These are phyloP conservation scores for Chrysoporthe deuterocubensis DNA, from an alignment of 2,329 filamentous ascomycete genomes.

Conservation along the genomic window DNA sequence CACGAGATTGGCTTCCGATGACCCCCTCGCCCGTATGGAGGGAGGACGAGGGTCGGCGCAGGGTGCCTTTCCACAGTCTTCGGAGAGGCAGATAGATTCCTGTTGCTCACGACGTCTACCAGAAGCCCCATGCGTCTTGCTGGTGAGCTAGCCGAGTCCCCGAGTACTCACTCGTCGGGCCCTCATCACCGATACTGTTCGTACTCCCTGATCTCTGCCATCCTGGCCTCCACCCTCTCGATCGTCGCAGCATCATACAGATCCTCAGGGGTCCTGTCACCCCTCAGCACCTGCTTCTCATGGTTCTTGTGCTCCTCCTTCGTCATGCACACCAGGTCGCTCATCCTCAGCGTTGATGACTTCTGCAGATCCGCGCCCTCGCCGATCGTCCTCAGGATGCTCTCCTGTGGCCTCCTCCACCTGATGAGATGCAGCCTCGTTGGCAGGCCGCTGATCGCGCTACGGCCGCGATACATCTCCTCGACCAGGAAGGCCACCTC, in stretches of 20 bases:
- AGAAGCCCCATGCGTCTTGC: no score
- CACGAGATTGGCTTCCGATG: no score
- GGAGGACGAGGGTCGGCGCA: no score
- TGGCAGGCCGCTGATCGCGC: slow-evolving; percentile 78
- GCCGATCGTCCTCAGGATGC: slow-evolving; percentile 65
- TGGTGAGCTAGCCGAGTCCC: no score
- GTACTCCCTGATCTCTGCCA: slow-evolving; percentile 68
- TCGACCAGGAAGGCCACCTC: slow-evolving; percentile 90
- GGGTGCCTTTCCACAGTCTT: no score
- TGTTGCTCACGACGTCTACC: no score
- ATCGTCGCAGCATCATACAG: slow-evolving; percentile 74
- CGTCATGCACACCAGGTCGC: slow-evolving; percentile 86
- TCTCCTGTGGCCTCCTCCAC: slow-evolving; percentile 70
- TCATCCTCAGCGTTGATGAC: slow-evolving; percentile 67
- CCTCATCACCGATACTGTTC: slow-evolving; percentile 53
- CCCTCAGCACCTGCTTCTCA: slow-evolving; percentile 77
- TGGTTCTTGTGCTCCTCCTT: slow-evolving; percentile 85
- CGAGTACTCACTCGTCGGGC: neutral
- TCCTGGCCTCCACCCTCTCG: slow-evolving; percentile 66
- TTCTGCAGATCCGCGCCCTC: slow-evolving; percentile 75
- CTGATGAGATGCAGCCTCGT: slow-evolving; percentile 80
- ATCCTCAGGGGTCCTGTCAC: slow-evolving; percentile 67
- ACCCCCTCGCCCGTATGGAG: no score
- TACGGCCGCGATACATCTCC: slow-evolving; percentile 84
- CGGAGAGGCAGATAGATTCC: no score